Conservation (phyloP, 768 basidiomycete species). For the Suillus variegatus region DNA sequence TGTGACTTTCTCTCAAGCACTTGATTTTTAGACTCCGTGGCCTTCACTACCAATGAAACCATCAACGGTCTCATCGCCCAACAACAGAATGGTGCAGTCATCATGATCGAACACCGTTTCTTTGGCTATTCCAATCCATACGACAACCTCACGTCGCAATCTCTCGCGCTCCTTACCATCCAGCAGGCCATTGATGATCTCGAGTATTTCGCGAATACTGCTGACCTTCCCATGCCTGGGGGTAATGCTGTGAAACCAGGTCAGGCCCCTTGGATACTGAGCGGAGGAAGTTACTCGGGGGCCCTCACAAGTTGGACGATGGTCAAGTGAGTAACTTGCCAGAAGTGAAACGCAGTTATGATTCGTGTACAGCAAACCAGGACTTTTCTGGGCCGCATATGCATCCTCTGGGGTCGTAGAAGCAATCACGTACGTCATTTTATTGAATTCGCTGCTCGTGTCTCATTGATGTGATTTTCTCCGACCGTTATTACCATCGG, state of each 20-base stretch:
- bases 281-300: conserved; percentile 46
- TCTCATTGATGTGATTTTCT: not conserved
- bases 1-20: not conserved
- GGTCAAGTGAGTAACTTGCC: conserved; percentile 51
- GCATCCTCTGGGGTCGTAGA: conserved; percentile 50
- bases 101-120: conserved; percentile 74
- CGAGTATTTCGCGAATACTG: conserved; percentile 68
- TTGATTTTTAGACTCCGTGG: conserved; percentile 28
- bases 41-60: conserved; percentile 62
- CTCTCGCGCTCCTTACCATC: conserved; percentile 61
- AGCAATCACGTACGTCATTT: conserved; percentile 40
- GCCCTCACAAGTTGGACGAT: conserved; percentile 65
- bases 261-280: conserved; percentile 42
- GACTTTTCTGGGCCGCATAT: conserved; percentile 43
- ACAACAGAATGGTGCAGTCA: conserved; percentile 60
- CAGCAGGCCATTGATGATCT: conserved; percentile 77
- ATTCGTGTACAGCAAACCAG: conserved; percentile 32
- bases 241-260: conserved; percentile 60
- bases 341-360: not conserved
- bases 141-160: conserved; percentile 57
- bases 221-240: conserved; percentile 64
- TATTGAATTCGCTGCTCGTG: not conserved
- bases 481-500: not conserved
- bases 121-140: conserved; percentile 74
- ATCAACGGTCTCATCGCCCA: conserved; percentile 68